Evolutionary conservation across 2,329 filamentous ascomycete species (phyloP), one percentile per base, ranked within the genome.

Genomic region (Aspergillus hortae): DNA sequence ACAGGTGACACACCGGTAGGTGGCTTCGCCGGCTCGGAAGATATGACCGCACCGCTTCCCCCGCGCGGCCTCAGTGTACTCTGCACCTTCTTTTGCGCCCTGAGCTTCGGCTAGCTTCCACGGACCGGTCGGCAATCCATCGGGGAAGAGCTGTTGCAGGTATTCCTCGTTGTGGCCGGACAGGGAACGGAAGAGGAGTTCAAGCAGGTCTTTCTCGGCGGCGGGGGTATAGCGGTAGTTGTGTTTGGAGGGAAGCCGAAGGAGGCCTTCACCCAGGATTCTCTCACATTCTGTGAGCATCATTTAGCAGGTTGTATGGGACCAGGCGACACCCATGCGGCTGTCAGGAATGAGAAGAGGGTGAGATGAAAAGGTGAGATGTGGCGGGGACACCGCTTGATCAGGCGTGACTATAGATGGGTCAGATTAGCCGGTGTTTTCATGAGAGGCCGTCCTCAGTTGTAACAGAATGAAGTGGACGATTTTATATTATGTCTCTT

Each of bases 41-140:
- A 99, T 97, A 76, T 99, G 95, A 4, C 94, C 95, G 69, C 94
- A 99, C 44, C 91, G 87, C 72, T 95, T 95, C 50, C 95, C 94
- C 60, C 90, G 85, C 12, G 94, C 94, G 6, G 89, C 88, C 60
- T 92, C 88, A 17, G 90, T 94, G 68, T 97, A 99, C 70, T 99
- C 95, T 30, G 92, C 90, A 10, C 94, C 92, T 66, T 96, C 91
- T 52, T 90, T 80, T n/a, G 90, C 90, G 15, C 92, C 92, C 68
- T 99, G 95, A 14, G 92, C 92, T 62, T 90, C 86, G 55, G 88
- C 83, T 36, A 99, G 78, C 71, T 88, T 94, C 81, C 92, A 87
- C 42, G 77, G 74, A 36, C 78, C 79, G 43, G 75, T 76, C 7
- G 87, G 82, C 38, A 80, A 80, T 11, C 90, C 90, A 38, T 87